Evolutionary conservation across 164 flowering plant genomes (phyloP), one percentile per base, ranked within the genome.

Genomic region (Amborella trichopoda): DNA sequence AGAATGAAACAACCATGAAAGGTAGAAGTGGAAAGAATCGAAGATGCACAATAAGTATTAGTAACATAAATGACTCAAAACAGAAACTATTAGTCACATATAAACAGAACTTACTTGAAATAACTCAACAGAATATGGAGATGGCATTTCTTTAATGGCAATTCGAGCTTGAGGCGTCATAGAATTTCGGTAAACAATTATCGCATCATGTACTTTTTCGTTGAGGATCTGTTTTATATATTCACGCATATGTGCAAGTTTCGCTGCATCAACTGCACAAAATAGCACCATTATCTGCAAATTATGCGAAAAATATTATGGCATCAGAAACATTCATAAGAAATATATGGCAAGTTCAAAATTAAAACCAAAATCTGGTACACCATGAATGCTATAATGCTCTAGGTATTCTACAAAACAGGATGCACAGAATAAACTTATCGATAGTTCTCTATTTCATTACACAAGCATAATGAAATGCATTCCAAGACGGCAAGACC

Each of bases 231-330:
- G 63, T 2, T 3, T 8, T 19, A 36, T 14, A 22, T 68, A 40
- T 11, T 10, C 33, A 3, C 58, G 33, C 3, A 64, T 40, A 2
- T 26, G 18, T 25, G 50, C 23, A 34, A 36, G 9, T 10, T 40
- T 73, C 5, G 69, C 27, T 23, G 24, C 32, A 21, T 53, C 64
- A 11, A 57, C 38, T 42, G 67, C 72, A 48, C 59, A 56, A 28
- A 64, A 69, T 36, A 69, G 16, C 1, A 69, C 78, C 19, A 61
- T 38, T 36, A 72, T 50, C 77, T 68, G 63, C 65, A 62, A 37
- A 39, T 32, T 9, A 16, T 24, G 28, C 34, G 13, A 30, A 6
- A 6, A 30, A 30, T 13, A 6, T 13, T 30, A 30, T 30, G 34
- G 6, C 13, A 6, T 13, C 34, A 30, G 34, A 6, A 30, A 30